A percentile compares a stretch with the other conserved stretches of the same genome.
These are phyloP conservation scores for Pichia cephalocereana DNA, from an alignment of 805 yeast species.

Conservation along the genomic window DNA sequence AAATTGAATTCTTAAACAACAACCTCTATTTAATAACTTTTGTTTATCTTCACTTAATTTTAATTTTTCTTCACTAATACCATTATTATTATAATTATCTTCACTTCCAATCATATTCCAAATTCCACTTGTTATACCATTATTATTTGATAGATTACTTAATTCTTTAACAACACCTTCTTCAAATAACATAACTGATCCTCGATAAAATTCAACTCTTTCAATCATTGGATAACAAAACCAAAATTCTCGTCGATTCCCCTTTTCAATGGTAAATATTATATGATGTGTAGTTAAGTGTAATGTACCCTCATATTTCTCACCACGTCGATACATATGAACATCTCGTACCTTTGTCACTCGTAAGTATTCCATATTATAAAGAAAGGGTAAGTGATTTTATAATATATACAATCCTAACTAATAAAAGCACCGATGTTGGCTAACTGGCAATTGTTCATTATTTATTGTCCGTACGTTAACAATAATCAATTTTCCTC, in stretches of 20 bases:
- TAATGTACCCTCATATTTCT: conserved; percentile 44
- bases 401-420: no score
- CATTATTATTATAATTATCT: neutral
- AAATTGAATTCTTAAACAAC: conserved; percentile 63
- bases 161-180: neutral
- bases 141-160: neutral
- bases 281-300: conserved; percentile 72
- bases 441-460: no score
- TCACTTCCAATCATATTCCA: neutral
- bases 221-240: conserved; percentile 80
- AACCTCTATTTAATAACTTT: conserved; percentile 22
- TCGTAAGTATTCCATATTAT: conserved; percentile 45
- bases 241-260: conserved; percentile 58
- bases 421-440: no score
- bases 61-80: neutral
- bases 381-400: no score
- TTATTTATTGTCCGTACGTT: no score
- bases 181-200: conserved; percentile 33
- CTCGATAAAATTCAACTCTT: conserved; percentile 45
- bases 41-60: conserved; percentile 3
- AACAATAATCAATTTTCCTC: no score
- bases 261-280: conserved; percentile 39
- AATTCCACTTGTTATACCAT: neutral
- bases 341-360: conserved; percentile 40
- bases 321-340: conserved; percentile 50